phyloP scores from a whole-genome alignment of 23 red algal species.

The Cyanidioschyzon merolae region DNA sequence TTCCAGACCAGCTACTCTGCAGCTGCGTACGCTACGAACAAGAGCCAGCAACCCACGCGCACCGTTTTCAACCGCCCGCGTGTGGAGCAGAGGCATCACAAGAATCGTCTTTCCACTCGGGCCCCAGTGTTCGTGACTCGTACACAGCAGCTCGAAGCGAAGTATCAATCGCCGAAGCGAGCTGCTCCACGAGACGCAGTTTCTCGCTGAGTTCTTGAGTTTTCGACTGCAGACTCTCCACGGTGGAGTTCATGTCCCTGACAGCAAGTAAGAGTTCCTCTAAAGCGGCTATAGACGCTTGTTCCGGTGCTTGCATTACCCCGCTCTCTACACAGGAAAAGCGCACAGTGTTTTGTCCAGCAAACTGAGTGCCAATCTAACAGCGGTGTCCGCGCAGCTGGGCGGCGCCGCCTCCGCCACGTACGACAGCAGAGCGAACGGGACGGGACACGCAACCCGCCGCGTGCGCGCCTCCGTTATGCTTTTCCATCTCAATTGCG shows the following conservation, averaged over 20 bases:
- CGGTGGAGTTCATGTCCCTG: background rate
- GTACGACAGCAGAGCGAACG: no score
- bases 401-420: no score
- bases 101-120: background rate
- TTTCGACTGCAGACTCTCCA: background rate
- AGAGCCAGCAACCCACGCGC: no score
- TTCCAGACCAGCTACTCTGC: no score
- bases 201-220: background rate
- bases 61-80: background rate
- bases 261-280: background rate
- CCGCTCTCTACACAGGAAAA: no score
- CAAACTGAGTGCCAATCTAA: no score
- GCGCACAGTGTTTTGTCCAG: no score
- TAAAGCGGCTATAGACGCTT: background rate
- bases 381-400: no score
- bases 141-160: background rate
- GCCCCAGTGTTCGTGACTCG: background rate
- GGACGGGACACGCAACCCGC: no score
- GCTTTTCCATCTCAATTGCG: no score
- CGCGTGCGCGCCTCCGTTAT: no score
- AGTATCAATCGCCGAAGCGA: background rate
- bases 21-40: no score
- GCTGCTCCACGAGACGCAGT: background rate
- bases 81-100: background rate
- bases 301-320: background rate